A percentile compares a stretch with the other conserved stretches of the same genome.
phyloP scores from a whole-genome alignment of 106 monocot genomes.

The Dendrobium officinale region DNA sequence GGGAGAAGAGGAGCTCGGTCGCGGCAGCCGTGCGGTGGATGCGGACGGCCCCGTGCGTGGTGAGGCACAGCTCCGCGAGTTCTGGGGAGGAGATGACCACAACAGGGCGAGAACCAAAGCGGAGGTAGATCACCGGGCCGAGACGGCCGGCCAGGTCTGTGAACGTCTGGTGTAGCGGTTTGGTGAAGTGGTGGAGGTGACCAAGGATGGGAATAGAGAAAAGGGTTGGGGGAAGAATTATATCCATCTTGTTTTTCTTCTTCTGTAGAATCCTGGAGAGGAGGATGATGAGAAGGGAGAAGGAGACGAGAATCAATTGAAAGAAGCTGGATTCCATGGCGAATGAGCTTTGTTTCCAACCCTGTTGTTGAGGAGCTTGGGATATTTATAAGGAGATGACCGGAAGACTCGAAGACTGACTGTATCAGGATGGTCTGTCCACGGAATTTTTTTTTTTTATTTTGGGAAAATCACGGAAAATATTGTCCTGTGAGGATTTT shows the following conservation, averaged over 20 bases:
- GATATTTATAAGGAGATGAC: background rate
- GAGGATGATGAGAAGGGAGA: slow-evolving; percentile 7
- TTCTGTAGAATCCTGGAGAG: background rate
- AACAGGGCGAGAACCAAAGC: slow-evolving; percentile 28
- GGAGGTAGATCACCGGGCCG: slow-evolving; percentile 25
- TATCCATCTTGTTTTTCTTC: background rate
- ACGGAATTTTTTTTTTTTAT: no score
- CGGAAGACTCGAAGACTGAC: background rate
- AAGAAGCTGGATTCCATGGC: background rate
- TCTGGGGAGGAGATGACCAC: slow-evolving; percentile 22
- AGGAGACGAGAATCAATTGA: background rate
- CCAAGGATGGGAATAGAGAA: slow-evolving; percentile 27
- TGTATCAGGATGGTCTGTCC: background rate
- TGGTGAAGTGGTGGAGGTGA: slow-evolving; percentile 30
- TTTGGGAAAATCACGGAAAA: no score
- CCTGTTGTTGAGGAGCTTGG: background rate
- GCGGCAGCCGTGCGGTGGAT: slow-evolving; percentile 15
- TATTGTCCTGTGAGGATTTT: no score
- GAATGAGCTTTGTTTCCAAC: background rate
- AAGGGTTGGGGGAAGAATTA: slow-evolving; percentile 12
- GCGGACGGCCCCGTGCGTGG: slow-evolving; percentile 15
- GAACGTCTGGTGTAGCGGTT: slow-evolving; percentile 25
- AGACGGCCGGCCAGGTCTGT: slow-evolving; percentile 11
- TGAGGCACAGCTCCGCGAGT: slow-evolving; percentile 17
- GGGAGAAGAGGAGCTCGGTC: slow-evolving; percentile 2